phyloP scores from a whole-genome alignment of 352 stramenopile genomes.

The Phytophthora syringae region DNA sequence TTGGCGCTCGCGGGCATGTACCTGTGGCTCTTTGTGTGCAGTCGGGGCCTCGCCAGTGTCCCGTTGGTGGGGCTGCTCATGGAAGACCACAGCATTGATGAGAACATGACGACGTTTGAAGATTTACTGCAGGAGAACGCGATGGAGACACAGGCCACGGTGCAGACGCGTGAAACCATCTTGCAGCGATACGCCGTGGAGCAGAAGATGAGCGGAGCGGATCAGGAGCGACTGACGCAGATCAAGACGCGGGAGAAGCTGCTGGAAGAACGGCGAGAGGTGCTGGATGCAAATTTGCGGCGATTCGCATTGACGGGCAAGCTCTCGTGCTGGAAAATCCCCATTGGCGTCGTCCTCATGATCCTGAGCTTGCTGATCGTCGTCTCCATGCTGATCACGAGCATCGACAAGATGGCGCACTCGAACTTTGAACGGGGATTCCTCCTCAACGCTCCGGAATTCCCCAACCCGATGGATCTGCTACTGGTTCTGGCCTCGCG shows the following conservation, averaged over 20 bases:
- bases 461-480: constrained; percentile 80
- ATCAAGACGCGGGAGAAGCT: constrained; percentile 75
- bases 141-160: constrained; percentile 70
- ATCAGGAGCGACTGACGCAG: constrained; percentile 77
- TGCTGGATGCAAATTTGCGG: constrained; percentile 70
- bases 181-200: constrained; percentile 66
- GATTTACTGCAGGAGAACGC: constrained; percentile 77
- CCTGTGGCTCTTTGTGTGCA: constrained; percentile 78
- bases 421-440: constrained; percentile 77
- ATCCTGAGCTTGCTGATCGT: constrained; percentile 74
- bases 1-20: constrained; percentile 79
- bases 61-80: constrained; percentile 81
- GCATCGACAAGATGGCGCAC: constrained; percentile 79
- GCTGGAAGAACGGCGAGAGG: constrained; percentile 66
- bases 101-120: constrained; percentile 74
- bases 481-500: constrained; percentile 76
- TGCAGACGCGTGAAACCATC: constrained; percentile 77
- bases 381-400: constrained; percentile 79
- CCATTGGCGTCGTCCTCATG: constrained; percentile 66
- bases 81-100: constrained; percentile 75
- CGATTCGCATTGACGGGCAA: constrained; percentile 54
- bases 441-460: constrained; percentile 62
- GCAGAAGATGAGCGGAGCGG: constrained; percentile 70
- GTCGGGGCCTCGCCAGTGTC: constrained; percentile 72
- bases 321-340: constrained; percentile 72